Conservation (phyloP, 306 rosid genomes). For the Medicago arabica region DNA sequence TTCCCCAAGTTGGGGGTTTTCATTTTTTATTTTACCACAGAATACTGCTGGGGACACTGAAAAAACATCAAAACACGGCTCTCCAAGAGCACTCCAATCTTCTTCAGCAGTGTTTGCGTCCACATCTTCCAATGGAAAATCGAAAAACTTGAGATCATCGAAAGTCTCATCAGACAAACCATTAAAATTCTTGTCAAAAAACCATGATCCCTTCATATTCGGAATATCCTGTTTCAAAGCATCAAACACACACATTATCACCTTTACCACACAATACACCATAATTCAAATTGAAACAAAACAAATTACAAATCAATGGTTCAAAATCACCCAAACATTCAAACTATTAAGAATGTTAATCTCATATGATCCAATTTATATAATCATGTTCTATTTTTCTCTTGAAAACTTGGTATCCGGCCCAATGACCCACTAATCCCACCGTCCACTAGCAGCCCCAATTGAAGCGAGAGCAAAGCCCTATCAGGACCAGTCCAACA, state of each 20-base stretch:
- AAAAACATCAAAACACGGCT: slow-evolving; percentile 57
- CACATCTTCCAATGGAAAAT: slow-evolving; percentile 79
- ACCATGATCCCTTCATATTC: slow-evolving; percentile 63
- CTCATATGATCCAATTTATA: slow-evolving; percentile 11
- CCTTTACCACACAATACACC: not conserved
- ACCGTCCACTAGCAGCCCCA: too few species aligned
- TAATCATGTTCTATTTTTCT: too few species aligned
- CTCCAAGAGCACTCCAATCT: slow-evolving; percentile 69
- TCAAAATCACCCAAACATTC: slow-evolving; percentile 19
- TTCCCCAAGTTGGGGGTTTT: slow-evolving; percentile 41
- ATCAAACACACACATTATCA: slow-evolving; percentile 37
- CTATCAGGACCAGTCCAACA: not conserved
- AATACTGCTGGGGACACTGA: slow-evolving; percentile 44
- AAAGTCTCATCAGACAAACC: slow-evolving; percentile 58
- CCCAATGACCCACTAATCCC: too few species aligned
- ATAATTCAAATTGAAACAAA: slow-evolving; percentile 4
- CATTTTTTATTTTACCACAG: slow-evolving; percentile 35
- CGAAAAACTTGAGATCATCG: slow-evolving; percentile 57
- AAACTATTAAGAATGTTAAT: slow-evolving; percentile 22
- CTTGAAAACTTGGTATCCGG: too few species aligned
- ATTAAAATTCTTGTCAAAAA: slow-evolving; percentile 57
- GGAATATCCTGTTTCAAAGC: slow-evolving; percentile 52
- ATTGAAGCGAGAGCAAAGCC: too few species aligned
- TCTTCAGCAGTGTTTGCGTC: slow-evolving; percentile 56
- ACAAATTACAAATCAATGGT: not conserved